Conservation (phyloP, 2,329 filamentous ascomycete species). For the Tolypocladium cylindrosporum region DNA sequence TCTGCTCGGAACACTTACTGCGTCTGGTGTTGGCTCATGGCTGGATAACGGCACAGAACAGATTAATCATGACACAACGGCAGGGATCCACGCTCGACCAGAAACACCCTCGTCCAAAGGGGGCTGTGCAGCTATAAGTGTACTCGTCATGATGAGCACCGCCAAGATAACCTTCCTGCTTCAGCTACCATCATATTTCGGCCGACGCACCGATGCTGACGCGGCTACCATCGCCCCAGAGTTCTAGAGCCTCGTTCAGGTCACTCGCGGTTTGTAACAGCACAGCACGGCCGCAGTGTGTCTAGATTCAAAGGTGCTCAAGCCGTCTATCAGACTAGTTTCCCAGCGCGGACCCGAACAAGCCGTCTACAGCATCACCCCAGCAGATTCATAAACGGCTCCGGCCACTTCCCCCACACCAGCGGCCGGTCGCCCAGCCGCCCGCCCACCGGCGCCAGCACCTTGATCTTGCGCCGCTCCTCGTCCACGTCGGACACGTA, state of each 20-base stretch:
- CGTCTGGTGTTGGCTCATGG: background rate
- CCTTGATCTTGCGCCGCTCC: constrained; percentile 66
- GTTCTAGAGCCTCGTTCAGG: background rate
- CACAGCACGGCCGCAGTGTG: too few relatives aligned
- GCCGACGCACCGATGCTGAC: background rate
- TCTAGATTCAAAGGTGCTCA: background rate
- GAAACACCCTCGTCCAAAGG: too few relatives aligned
- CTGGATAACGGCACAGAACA: too few relatives aligned
- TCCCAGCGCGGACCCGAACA: background rate
- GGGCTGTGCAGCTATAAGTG: too few relatives aligned
- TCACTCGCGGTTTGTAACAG: too few relatives aligned
- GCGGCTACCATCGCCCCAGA: background rate
- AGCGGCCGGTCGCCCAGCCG: constrained; percentile 70
- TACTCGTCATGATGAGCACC: too few relatives aligned
- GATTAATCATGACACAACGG: too few relatives aligned
- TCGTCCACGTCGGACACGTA: constrained; percentile 90
- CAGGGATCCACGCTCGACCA: too few relatives aligned
- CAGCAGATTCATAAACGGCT: constrained; percentile 69
- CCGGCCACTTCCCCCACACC: constrained; percentile 79
- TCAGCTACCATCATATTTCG: background rate
- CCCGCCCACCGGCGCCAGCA: constrained; percentile 77
- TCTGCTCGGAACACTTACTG: background rate
- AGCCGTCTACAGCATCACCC: constrained; percentile 23
- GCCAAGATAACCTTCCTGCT: background rate
- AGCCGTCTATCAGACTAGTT: background rate